Evolutionary conservation across 768 basidiomycete genomes (phyloP).

Genomic region (Leccinum imitatum): DNA sequence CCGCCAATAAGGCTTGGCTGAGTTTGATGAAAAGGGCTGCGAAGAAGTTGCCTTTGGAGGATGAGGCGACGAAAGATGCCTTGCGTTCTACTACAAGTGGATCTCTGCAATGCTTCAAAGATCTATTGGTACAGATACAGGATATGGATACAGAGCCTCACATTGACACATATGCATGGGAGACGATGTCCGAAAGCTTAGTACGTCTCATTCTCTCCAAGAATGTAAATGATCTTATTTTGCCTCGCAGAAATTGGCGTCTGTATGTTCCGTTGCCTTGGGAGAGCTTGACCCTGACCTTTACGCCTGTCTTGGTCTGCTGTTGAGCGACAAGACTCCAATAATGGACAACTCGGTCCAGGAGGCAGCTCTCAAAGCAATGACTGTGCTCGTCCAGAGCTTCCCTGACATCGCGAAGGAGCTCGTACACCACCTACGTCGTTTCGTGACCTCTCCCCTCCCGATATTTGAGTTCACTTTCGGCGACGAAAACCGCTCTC

Average conservation of each 20-base stretch:
- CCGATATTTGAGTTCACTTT: constrained; percentile 89
- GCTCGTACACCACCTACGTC: constrained; percentile 77
- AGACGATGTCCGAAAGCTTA: constrained; percentile 89
- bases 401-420: constrained; percentile 76
- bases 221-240: background rate
- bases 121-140: constrained; percentile 75
- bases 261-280: constrained; percentile 74
- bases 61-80: constrained; percentile 34
- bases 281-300: constrained; percentile 67
- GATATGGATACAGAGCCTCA: constrained; percentile 80
- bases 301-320: constrained; percentile 63
- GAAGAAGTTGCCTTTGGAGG: constrained; percentile 37
- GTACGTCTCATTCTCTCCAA: constrained; percentile 40
- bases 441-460: constrained; percentile 85
- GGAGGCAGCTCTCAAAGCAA: constrained; percentile 86
- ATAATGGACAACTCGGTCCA: constrained; percentile 82
- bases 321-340: constrained; percentile 80
- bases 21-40: constrained; percentile 59
- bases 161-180: constrained; percentile 87
- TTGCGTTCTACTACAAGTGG: constrained; percentile 53
- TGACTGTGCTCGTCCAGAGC: constrained; percentile 81
- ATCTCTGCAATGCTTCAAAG: constrained; percentile 74
- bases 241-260: constrained; percentile 70
- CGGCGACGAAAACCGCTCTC: constrained; percentile 66
- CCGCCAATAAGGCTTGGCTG: constrained; percentile 81